Base-by-base conservation (phyloP, 2,329 filamentous ascomycete genomes). In the Karstenula rhodostoma region DNA sequence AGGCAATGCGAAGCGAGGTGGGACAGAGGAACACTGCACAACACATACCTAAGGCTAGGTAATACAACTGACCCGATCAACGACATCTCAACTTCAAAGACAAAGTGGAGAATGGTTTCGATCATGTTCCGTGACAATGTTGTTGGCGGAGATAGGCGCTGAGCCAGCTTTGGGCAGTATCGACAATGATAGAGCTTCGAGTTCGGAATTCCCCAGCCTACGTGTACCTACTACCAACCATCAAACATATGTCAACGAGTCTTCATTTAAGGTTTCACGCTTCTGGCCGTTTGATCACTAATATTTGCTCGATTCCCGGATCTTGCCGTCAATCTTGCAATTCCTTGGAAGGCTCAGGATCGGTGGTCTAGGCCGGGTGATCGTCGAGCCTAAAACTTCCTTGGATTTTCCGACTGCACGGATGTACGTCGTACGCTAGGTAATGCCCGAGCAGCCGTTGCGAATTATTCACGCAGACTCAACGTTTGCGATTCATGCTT, bases 391-490 rank as follows among this genome's bases (percentile, higher is more conserved):
- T 44, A 44, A 54, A 44, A 33, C 51, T 54, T 54, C 32, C 51
- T 54, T 52, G 23, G 25, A 25, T 44, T 44, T 44, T 22, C 51
- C 51, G 35, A 52, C 50, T 52, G 50, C 22, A 42, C 33, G 50
- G 50, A 29, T 42, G 22, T 19, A 44, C 32, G 37, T 37, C 32
- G 37, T 23, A n/a, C 49, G n/a, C 15, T 17, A n/a, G n/a, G n/a
- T n/a, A 43, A 32, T 43, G 25, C 23, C 37, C 51, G 37, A 44
- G 10, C 23, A 47, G 37, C 23, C 25, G 4, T 53, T 43, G 25
- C 25, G 37, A 54, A 25, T 52, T 35, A 22, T 17, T n/a, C 13
- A 42, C 19, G 8, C 8, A 25, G 49, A 52, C 22, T 52, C 35
- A n/a, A 37, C 19, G 12, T 17, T 25, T 33, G 25, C 27, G 17